Evolutionary conservation across 2,329 filamentous ascomycete genomes (phyloP), one percentile per base, ranked within the genome.

Genomic region (Claviceps sp.): DNA sequence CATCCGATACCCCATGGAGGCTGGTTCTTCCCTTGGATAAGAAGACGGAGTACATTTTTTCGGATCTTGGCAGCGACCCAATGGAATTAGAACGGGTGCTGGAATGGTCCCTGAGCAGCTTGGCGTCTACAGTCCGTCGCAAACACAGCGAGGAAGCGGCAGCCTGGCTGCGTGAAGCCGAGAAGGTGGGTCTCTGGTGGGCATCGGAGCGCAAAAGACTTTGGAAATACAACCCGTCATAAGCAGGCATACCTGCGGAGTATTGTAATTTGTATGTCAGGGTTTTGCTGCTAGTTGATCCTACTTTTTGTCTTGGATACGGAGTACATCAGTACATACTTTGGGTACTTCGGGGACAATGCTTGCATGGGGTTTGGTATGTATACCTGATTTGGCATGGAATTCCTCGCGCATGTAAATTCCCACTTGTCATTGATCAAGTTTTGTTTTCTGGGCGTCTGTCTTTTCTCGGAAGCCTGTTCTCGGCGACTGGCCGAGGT

Each of bases 131-230:
- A 4, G 57, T 62, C 0, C 40, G 53, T 8, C 8, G 23, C 0
- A 42, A 56, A 5, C 55, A 55, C 20, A 57, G 62, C 1, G 50
- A 56, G 3, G 60, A 60, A 4, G 54, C 56, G 9, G 57, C 59
- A 2, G 56, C 58, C 8, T 66, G 63, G 63, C 58, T 58, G 0
- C 59, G 63, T 43, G 62, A 64, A 49, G 63, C 59, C 5, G 58
- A 63, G 6, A 64, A 61, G 48, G 49, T 63, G n/a, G 61, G 60
- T 7, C 54, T 61, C 16, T 65, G 63, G 63, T 65, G 59, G 51
- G 59, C 61, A 1, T 58, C 61, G 36, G 63, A 65, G 53, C 50
- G 54, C n/a, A 55, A 54, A 38, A 45, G 54, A 46, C 52, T 55
- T 26, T 55, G 54, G 54, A 47, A 52, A 16, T 55, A 54, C 42